Evolutionary conservation across 768 basidiomycete species (phyloP).

Genomic region (Lentinus tigrinus): DNA sequence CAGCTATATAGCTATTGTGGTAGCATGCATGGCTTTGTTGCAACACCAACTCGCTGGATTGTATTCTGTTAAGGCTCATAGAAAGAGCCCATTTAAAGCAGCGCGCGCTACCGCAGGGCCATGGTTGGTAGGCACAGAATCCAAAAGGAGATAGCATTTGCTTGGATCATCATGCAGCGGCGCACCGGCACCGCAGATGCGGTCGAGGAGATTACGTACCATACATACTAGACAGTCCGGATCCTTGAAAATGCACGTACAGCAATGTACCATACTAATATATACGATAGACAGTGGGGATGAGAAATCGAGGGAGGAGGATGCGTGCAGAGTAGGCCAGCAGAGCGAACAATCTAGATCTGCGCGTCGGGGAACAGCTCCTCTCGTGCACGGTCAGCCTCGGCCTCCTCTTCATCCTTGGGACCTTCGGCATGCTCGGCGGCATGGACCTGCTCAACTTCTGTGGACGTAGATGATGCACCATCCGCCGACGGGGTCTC

Average conservation of each 20-base stretch:
- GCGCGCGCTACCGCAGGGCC: no score
- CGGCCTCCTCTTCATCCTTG: slow-evolving; percentile 30
- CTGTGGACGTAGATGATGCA: not conserved
- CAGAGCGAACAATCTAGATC: not conserved
- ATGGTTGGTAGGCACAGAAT: no score
- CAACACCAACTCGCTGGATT: no score
- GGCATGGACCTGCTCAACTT: not conserved
- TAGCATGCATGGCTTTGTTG: no score
- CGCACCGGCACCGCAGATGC: no score
- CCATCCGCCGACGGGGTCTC: not conserved
- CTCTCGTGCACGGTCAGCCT: slow-evolving; percentile 35
- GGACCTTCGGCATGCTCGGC: slow-evolving; percentile 26
- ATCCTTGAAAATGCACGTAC: slow-evolving; percentile 6
- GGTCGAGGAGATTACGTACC: no score
- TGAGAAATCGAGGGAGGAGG: not conserved
- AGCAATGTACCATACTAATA: slow-evolving; percentile 1
- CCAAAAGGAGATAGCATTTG: no score
- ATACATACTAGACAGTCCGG: slow-evolving; percentile 1
- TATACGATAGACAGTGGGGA: not conserved
- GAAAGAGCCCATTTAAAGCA: no score
- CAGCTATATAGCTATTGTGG: no score
- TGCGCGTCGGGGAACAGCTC: slow-evolving; percentile 35
- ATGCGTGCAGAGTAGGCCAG: not conserved
- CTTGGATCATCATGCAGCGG: no score
- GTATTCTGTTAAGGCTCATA: no score